phyloP scores from a whole-genome alignment of 495 filamentous ascomycete genomes.

The Acidiella bohemica region DNA sequence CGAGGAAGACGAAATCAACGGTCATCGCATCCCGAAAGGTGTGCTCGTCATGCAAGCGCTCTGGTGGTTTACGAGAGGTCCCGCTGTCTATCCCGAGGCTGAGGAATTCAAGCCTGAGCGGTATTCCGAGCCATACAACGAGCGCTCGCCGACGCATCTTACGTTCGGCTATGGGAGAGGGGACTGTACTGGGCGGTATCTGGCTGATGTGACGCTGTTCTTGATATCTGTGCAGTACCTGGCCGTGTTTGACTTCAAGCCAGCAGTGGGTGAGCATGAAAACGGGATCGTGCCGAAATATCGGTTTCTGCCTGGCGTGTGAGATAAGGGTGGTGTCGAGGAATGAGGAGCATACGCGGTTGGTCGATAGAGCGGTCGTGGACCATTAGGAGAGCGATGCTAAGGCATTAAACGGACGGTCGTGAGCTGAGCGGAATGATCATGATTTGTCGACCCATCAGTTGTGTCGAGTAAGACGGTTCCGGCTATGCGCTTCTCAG shows the following conservation, averaged over 20 bases:
- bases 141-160: constrained; percentile 2
- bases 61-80: constrained; percentile 11
- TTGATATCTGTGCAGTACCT: constrained; percentile 7
- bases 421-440: no score
- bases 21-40: constrained; percentile 36
- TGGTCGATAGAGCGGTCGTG: constrained; percentile 30
- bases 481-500: no score
- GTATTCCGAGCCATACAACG: constrained; percentile 3
- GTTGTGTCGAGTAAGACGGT: no score
- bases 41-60: constrained; percentile 27
- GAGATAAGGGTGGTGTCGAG: constrained; percentile 26
- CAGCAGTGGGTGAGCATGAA: constrained; percentile 24
- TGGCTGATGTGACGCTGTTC: constrained; percentile 10
- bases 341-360: constrained; percentile 22
- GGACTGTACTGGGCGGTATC: constrained; percentile 10
- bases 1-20: constrained; percentile 25
- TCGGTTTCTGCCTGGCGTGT: constrained; percentile 29
- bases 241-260: constrained; percentile 23
- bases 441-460: no score
- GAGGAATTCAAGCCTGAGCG: constrained; percentile 17
- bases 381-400: constrained; percentile 10
- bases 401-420: no score
- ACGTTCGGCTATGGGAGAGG: constrained; percentile 13
- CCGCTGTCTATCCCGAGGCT: constrained; percentile 5
- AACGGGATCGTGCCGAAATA: constrained; percentile 22